Percentiles rank a stretch among this genome's conserved stretches.
Conservation (phyloP, 2,329 filamentous ascomycete species). For the Colletotrichum tabaci region DNA sequence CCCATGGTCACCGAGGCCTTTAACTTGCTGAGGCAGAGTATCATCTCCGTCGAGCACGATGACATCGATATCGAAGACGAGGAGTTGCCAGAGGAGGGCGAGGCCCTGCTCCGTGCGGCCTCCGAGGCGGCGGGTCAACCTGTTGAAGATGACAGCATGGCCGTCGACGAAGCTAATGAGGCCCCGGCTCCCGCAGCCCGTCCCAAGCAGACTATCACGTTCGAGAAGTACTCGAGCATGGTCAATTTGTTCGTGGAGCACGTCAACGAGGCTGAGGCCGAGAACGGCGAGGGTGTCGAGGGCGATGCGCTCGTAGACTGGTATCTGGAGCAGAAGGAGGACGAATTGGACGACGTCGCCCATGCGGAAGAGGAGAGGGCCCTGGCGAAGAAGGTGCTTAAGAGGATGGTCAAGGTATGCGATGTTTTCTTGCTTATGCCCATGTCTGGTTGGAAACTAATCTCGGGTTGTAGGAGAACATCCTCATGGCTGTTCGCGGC, state of each 20-base stretch:
- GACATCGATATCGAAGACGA: constrained; percentile 93
- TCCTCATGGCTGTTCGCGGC: constrained; percentile 84
- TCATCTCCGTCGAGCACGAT: constrained; percentile 98
- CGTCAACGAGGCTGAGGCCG: constrained; percentile 85
- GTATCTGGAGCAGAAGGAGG: constrained; percentile 94
- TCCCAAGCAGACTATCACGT: constrained; percentile 89
- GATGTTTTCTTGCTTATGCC: constrained; percentile 60
- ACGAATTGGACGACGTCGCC: constrained; percentile 72
- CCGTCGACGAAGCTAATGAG: constrained; percentile 52
- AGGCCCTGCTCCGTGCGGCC: constrained; percentile 58
- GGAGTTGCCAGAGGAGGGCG: constrained; percentile 62
- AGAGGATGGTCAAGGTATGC: constrained; percentile 89
- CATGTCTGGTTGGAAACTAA: constrained; percentile 55
- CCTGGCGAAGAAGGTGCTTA: constrained; percentile 87
- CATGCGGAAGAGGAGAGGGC: constrained; percentile 80
- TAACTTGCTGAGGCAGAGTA: constrained; percentile 91
- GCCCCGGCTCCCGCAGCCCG: constrained; percentile 59
- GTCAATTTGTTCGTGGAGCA: constrained; percentile 87
- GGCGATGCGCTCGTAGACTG: constrained; percentile 86
- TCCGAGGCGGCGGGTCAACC: constrained; percentile 59
- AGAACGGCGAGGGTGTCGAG: constrained; percentile 85
- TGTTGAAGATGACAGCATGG: constrained; percentile 63
- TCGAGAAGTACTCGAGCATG: constrained; percentile 94
- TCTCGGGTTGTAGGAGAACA: constrained; percentile 75
- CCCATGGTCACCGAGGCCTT: constrained; percentile 93